Percentiles rank a stretch among this genome's conserved stretches.
Evolutionary conservation across 331 rosid genomes (phyloP).

Genomic region (Malus hybrid): DNA sequence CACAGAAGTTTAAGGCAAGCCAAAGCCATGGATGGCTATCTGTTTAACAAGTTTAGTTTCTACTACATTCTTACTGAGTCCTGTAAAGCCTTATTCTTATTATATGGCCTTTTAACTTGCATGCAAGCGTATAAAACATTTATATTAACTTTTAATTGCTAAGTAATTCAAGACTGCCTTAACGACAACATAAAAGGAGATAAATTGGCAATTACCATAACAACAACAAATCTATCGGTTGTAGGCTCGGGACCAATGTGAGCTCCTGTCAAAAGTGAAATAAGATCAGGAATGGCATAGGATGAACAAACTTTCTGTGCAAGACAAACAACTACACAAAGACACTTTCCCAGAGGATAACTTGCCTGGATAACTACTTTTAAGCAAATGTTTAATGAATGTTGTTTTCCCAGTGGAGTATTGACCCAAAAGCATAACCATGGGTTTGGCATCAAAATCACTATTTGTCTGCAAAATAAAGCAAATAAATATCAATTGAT

Average conservation of each 20-base stretch:
- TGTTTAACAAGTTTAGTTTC: not conserved
- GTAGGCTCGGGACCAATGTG: conserved; percentile 99
- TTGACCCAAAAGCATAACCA: conserved; percentile 98
- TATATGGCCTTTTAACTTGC: not conserved
- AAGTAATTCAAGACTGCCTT: not conserved
- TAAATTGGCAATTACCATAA: conserved; percentile 53
- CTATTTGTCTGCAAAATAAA: conserved; percentile 50
- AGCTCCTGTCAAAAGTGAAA: conserved; percentile 52
- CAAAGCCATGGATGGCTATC: not conserved
- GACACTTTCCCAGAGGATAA: not conserved
- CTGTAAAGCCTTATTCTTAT: not conserved
- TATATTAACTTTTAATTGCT: not conserved
- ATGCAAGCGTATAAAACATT: not conserved
- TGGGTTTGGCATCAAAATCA: conserved; percentile 90
- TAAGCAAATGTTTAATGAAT: conserved; percentile 83
- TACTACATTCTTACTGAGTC: not conserved
- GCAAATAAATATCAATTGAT: conserved; percentile 10
- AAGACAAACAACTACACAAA: not conserved
- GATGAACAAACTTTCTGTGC: not conserved
- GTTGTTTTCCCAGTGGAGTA: conserved; percentile 94
- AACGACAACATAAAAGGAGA: not conserved
- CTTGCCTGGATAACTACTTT: conserved; percentile 78
- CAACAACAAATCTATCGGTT: conserved; percentile 94
- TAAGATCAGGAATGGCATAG: conserved; percentile 11
- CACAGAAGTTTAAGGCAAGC: not conserved